Percentiles rank a stretch among this genome's conserved stretches.
Evolutionary conservation across 2,329 filamentous ascomycete species (phyloP).

Genomic region (Sclerotinia subarctica): DNA sequence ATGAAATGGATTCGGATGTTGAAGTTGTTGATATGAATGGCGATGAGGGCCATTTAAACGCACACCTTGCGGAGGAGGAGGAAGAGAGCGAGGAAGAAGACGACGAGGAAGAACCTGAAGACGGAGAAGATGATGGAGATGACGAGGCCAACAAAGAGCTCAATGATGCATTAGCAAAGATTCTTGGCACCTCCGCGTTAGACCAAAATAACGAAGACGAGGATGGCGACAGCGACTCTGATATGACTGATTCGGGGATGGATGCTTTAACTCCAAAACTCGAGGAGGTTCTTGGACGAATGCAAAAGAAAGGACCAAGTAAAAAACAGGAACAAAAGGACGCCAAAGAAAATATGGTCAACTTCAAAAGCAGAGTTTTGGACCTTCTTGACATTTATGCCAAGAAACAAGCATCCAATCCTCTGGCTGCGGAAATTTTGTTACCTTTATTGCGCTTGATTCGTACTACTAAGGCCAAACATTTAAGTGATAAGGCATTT

Average conservation of each 20-base stretch:
- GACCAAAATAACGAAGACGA: slow-evolving; percentile 56
- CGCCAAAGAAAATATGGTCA: slow-evolving; percentile 82
- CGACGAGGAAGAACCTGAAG: slow-evolving; percentile 41
- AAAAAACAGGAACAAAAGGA: slow-evolving; percentile 84
- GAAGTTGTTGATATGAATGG: slow-evolving; percentile 50
- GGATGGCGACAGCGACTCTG: slow-evolving; percentile 61
- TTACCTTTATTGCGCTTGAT: slow-evolving; percentile 74
- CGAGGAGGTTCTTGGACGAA: slow-evolving; percentile 76
- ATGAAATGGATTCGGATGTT: slow-evolving; percentile 46
- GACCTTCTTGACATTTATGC: slow-evolving; percentile 85
- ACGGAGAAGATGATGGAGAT: slow-evolving; percentile 40
- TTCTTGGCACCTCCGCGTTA: slow-evolving; percentile 68
- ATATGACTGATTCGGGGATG: slow-evolving; percentile 98
- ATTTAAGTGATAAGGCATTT: slow-evolving; percentile 69
- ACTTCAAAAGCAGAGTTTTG: slow-evolving; percentile 91
- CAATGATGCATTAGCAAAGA: slow-evolving; percentile 72
- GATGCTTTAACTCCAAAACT: slow-evolving; percentile 81
- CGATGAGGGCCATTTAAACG: slow-evolving; percentile 42
- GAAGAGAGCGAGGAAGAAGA: slow-evolving; percentile 46
- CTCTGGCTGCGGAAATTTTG: slow-evolving; percentile 66
- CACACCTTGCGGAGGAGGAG: slow-evolving; percentile 43
- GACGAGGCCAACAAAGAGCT: slow-evolving; percentile 45
- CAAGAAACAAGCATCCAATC: slow-evolving; percentile 69
- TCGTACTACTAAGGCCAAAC: slow-evolving; percentile 71
- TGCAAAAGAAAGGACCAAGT: slow-evolving; percentile 58